Percentiles rank a stretch among this genome's conserved stretches.
Evolutionary conservation across 2,329 filamentous ascomycete genomes (phyloP).

Genomic region (Venturia aucupariae): DNA sequence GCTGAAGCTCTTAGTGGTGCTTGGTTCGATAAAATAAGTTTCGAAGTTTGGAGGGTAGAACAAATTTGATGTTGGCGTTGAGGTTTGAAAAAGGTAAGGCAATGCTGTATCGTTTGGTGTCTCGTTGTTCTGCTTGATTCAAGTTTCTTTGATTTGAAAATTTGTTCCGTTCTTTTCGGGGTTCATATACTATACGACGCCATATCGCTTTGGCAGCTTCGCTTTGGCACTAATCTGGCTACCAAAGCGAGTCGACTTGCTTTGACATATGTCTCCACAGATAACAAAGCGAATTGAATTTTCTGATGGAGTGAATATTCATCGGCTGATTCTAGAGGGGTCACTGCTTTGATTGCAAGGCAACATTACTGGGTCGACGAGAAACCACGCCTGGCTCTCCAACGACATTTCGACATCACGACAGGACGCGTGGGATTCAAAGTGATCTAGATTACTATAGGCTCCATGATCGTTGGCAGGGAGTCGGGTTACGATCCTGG

Average conservation of each 20-base stretch:
- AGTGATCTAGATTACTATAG: too few species aligned
- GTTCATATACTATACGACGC: background rate
- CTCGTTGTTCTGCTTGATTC: too few species aligned
- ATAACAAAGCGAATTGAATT: background rate
- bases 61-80: background rate
- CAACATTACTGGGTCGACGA: background rate
- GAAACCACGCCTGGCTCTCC: background rate
- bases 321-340: background rate
- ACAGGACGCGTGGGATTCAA: too few species aligned
- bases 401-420: background rate
- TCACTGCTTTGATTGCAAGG: background rate
- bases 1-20: background rate
- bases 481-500: too few species aligned
- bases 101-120: too few species aligned
- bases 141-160: background rate
- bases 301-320: background rate
- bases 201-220: background rate
- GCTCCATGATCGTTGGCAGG: too few species aligned
- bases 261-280: background rate
- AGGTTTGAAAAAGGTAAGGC: background rate
- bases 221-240: background rate
- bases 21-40: too few species aligned
- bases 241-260: background rate
- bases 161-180: background rate
- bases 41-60: too few species aligned